Percentiles rank a stretch among this genome's conserved stretches.
phyloP scores from a whole-genome alignment of 176 grass and related monocot species.

The Oryza meridionalis region DNA sequence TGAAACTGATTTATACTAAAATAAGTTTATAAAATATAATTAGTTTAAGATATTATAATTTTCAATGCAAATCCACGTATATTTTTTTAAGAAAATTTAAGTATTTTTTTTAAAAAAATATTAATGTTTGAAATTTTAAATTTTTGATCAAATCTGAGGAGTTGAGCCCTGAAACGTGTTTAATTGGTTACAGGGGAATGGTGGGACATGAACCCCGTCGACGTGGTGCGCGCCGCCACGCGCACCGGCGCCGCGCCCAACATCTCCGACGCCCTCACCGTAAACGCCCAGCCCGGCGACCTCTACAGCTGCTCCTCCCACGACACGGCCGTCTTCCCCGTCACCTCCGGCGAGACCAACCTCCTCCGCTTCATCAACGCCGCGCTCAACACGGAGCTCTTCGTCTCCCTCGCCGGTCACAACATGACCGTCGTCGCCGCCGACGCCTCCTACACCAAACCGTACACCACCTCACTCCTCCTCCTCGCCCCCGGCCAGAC shows the following conservation, averaged over 20 bases:
- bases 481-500: conserved; percentile 88
- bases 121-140: no score
- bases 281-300: conserved; percentile 94
- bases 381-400: conserved; percentile 87
- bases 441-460: conserved; percentile 95
- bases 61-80: no score
- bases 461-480: conserved; percentile 59
- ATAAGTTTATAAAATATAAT: no score
- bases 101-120: no score
- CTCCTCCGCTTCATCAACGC: conserved; percentile 88
- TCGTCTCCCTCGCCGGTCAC: conserved; percentile 76
- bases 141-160: no score
- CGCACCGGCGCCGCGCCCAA: conserved; percentile 76
- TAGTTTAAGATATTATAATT: no score
- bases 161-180: background rate
- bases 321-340: conserved; percentile 62
- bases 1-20: no score
- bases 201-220: conserved; percentile 91
- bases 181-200: conserved; percentile 64
- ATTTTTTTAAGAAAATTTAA: no score
- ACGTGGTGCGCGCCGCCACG: conserved; percentile 72
- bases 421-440: conserved; percentile 81
- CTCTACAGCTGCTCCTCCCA: conserved; percentile 80
- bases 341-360: conserved; percentile 83
- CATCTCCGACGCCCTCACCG: conserved; percentile 84